phyloP scores from a whole-genome alignment of 108 stramenopile species.

The Stephanodiscus triporus region DNA sequence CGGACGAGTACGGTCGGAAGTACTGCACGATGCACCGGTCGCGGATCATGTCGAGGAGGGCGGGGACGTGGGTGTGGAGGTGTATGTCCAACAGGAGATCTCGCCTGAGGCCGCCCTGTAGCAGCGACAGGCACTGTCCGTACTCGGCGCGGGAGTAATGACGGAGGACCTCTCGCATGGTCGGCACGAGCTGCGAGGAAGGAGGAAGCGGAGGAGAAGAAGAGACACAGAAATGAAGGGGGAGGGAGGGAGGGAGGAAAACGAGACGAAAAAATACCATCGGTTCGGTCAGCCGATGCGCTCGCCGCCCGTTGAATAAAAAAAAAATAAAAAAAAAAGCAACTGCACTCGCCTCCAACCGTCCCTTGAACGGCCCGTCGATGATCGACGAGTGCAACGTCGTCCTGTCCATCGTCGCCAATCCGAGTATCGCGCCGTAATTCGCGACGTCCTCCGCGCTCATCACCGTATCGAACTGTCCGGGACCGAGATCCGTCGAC shows the following conservation, averaged over 20 bases:
- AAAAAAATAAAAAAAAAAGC: not conserved
- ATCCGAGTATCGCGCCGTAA: slow-evolving; percentile 67
- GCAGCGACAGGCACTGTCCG: slow-evolving; percentile 30
- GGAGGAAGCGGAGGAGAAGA: not conserved
- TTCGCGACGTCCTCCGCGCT: slow-evolving; percentile 76
- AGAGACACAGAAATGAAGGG: slow-evolving; percentile 47
- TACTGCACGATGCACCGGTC: slow-evolving; percentile 76
- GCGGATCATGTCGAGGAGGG: slow-evolving; percentile 53
- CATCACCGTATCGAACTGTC: slow-evolving; percentile 37
- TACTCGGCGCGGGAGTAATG: slow-evolving; percentile 54
- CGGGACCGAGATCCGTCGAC: slow-evolving; percentile 36
- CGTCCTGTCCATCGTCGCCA: slow-evolving; percentile 54
- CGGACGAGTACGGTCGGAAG: slow-evolving; percentile 64
- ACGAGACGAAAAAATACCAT: not conserved
- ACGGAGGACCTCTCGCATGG: slow-evolving; percentile 43
- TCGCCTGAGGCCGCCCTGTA: slow-evolving; percentile 17
- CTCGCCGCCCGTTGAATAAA: not conserved
- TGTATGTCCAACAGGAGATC: slow-evolving; percentile 55
- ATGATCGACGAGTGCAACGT: slow-evolving; percentile 34
- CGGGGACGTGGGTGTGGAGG: slow-evolving; percentile 48
- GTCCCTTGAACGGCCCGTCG: slow-evolving; percentile 51
- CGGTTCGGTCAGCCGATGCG: not conserved
- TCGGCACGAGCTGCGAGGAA: slow-evolving; percentile 43
- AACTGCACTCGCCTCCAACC: slow-evolving; percentile 50
- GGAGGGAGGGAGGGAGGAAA: slow-evolving; percentile 30